Base-by-base conservation (phyloP, 2,329 filamentous ascomycete genomes). In the Penicillium sp. region DNA sequence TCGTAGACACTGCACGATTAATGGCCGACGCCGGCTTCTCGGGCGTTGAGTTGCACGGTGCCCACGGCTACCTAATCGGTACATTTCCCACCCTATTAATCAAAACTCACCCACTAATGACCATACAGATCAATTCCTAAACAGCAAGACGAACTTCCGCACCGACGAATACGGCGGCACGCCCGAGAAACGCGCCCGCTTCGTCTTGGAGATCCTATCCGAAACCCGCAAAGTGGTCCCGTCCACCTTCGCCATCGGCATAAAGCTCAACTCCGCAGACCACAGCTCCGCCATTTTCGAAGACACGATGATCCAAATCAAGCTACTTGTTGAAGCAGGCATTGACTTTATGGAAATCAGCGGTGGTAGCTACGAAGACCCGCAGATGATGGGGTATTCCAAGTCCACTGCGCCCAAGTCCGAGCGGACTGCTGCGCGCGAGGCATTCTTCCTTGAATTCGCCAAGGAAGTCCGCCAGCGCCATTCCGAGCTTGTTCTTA, bases 401-500 rank as follows among this genome's bases (percentile, higher is more conserved):
- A 50, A 44, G 53, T 49, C 48, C 45, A 50, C 41, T 40, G 48
- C 62, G 52, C 24, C 56, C 41, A 57, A 59, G 57, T 69, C 56
- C 6, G 67, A 69, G 18, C 71, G 72, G 5, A 81, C 80, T 1
- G 66, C 68, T 10, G 74, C 74, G 0, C 75, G 83, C 6, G 83
- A 87, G 55, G 80, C 82, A 0, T 86, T 84, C 70, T 87, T 87
- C 67, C 69, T 86, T 1, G 78, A 85, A 37, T 86, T 86, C 52
- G 79, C 80, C 0, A 66, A 70, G n/a, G 67, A 71, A 7, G 74
- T 79, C 27, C 73, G 78, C 23, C 57, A 60, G 4, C 64, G 67
- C 20, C 72, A 77, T 44, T 71, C 74, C 0, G 52, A 66, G 3
- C 63, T 77, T 0, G 65, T 74, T 0, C 62, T 81, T 26, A 76